Evolutionary conservation across 495 filamentous ascomycete genomes (phyloP).

Genomic region (Podospora pseudopauciseta): DNA sequence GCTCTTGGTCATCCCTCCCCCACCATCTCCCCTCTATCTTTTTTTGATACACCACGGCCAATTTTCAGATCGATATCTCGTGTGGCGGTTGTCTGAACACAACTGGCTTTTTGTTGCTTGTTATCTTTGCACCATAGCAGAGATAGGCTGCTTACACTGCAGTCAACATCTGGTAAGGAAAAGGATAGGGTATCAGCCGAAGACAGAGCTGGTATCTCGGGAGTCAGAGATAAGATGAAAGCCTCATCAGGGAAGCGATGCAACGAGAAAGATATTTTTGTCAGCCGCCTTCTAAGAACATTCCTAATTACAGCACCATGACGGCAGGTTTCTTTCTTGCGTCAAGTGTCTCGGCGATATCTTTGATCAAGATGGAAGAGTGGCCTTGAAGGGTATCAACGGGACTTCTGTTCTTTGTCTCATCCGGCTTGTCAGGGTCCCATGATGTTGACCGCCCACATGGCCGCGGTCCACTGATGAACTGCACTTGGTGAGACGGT

Average conservation of each 20-base stretch:
- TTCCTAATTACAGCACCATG: too few species aligned
- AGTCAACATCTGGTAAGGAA: background rate
- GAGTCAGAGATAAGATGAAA: background rate
- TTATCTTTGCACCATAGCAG: background rate
- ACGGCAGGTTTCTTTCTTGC: slow-evolving; percentile 23
- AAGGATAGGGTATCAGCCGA: background rate
- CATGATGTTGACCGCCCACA: background rate
- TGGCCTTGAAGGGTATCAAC: background rate
- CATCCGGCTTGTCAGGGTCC: background rate
- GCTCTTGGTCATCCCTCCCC: background rate
- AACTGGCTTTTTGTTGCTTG: background rate
- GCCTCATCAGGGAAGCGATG: background rate
- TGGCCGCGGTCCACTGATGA: background rate
- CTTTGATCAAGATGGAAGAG: background rate
- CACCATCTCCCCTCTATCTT: background rate
- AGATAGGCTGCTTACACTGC: background rate
- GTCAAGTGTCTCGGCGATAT: background rate
- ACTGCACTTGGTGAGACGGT: background rate
- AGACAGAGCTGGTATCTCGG: background rate
- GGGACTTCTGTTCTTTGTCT: background rate
- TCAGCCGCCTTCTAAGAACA: background rate
- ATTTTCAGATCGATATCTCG: background rate
- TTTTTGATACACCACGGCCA: background rate
- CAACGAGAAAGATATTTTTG: background rate
- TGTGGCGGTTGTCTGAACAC: background rate